Percentiles rank a stretch among this genome's conserved stretches.
Conservation (phyloP, 139 green algal species). For the Marvania coccoides region DNA sequence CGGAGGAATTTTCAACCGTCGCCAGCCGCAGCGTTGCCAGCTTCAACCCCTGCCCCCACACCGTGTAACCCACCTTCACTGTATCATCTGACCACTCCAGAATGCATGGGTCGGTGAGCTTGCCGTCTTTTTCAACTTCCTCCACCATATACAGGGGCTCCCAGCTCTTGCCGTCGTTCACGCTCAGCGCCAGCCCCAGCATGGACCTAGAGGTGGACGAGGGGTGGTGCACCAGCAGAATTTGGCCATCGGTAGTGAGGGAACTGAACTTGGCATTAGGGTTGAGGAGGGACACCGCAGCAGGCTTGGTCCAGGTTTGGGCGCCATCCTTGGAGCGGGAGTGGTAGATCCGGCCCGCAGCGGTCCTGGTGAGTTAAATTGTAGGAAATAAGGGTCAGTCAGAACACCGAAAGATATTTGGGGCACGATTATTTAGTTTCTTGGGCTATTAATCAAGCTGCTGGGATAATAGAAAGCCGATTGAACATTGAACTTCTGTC, state of each 20-base stretch:
- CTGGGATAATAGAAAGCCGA: too few relatives aligned
- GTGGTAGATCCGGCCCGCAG: conserved; percentile 14
- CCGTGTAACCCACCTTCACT: conserved; percentile 18
- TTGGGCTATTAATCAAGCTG: too few relatives aligned
- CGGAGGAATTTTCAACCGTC: too few relatives aligned
- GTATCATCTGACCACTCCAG: conserved; percentile 24
- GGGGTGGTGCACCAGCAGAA: conserved; percentile 24
- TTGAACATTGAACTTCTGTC: too few relatives aligned
- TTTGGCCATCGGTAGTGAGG: conserved; percentile 9
- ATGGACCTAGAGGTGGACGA: not conserved
- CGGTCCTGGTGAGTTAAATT: too few relatives aligned
- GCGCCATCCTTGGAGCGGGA: conserved; percentile 14
- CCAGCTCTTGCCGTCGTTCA: conserved; percentile 24
- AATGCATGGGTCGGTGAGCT: conserved; percentile 14
- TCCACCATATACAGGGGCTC: conserved; percentile 20
- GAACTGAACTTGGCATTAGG: conserved; percentile 25
- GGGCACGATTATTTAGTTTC: too few relatives aligned
- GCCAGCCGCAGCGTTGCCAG: conserved; percentile 23
- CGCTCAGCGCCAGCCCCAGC: conserved; percentile 9
- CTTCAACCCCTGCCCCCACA: conserved; percentile 14
- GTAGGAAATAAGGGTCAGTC: too few relatives aligned
- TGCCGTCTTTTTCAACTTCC: conserved; percentile 7
- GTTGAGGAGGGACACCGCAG: conserved; percentile 19
- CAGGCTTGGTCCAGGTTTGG: conserved; percentile 13
- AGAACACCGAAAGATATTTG: too few relatives aligned